phyloP scores from a whole-genome alignment of 2,329 filamentous ascomycete species.

The Aspergillus fumigatus region DNA sequence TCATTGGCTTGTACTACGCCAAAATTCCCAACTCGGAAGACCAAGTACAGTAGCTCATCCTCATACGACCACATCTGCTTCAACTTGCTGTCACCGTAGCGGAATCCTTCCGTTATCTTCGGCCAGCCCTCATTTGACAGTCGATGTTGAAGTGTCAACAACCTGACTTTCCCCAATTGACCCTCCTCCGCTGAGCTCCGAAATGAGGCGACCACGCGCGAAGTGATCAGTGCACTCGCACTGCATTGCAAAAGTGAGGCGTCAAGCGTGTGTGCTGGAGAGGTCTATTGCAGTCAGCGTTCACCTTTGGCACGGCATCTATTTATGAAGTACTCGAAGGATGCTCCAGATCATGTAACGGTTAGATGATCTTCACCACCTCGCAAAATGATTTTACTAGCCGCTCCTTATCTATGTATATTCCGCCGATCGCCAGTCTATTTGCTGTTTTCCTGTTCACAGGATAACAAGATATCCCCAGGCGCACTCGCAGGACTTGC shows the following conservation, averaged over 20 bases:
- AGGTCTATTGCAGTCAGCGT: not conserved
- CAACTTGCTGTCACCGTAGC: not conserved
- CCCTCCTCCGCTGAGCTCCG: slow-evolving; percentile 8
- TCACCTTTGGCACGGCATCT: not conserved
- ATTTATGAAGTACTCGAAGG: not conserved
- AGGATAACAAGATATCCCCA: not conserved
- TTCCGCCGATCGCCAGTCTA: not conserved
- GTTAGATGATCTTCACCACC: not conserved
- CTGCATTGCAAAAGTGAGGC: slow-evolving; percentile 19
- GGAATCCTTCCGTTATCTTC: not conserved
- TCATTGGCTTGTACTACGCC: slow-evolving; percentile 2
- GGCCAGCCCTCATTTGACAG: not conserved
- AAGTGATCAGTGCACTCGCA: slow-evolving; percentile 10
- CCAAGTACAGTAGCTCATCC: not conserved
- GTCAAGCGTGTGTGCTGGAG: slow-evolving; percentile 9
- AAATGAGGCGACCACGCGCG: slow-evolving; percentile 19
- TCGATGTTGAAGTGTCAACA: slow-evolving; percentile 7
- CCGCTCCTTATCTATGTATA: not conserved
- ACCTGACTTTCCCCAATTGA: slow-evolving; percentile 1
- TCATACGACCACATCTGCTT: not conserved
- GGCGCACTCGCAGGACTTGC: not conserved
- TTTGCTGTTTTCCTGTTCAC: not conserved
- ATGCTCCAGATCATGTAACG: not conserved
- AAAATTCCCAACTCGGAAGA: no score
- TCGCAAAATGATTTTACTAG: not conserved